Conservation (phyloP, 2,329 filamentous ascomycete species). For the Orbilia oligospora region DNA sequence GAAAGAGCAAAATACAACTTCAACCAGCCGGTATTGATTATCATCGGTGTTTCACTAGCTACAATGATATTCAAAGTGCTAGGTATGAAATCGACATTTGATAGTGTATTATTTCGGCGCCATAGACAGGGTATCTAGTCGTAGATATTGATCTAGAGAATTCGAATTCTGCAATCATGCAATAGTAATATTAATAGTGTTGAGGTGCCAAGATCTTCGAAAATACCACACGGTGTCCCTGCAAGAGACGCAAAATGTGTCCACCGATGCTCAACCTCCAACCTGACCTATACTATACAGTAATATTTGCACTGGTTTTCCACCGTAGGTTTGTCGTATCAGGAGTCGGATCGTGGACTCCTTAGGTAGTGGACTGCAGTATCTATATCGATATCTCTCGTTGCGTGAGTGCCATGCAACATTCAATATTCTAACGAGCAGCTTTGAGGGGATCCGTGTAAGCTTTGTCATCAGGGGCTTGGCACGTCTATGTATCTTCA, state of each 20-base stretch:
- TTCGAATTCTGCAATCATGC: neutral
- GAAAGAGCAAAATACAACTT: conserved; percentile 1
- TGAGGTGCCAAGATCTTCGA: conserved; percentile 2
- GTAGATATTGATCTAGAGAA: neutral
- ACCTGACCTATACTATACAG: too few relatives aligned
- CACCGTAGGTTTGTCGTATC: neutral
- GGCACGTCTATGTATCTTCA: neutral
- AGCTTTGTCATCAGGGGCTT: neutral
- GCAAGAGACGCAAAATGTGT: neutral
- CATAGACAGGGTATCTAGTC: neutral
- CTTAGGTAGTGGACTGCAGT: neutral
- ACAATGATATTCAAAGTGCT: neutral
- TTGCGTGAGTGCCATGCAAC: neutral
- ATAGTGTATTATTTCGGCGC: too few relatives aligned
- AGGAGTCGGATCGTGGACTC: neutral
- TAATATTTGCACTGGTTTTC: too few relatives aligned
- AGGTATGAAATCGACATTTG: neutral
- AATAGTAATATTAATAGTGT: neutral
- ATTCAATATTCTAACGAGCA: neutral
- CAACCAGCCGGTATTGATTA: neutral
- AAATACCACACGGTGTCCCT: conserved; percentile 12
- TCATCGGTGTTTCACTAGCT: neutral
- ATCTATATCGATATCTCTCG: neutral
- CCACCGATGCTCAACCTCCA: too few relatives aligned
- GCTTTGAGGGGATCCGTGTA: neutral